These are phyloP conservation scores for Boechera retrofracta DNA, from an alignment of 345 rosid species.

Conservation along the genomic window DNA sequence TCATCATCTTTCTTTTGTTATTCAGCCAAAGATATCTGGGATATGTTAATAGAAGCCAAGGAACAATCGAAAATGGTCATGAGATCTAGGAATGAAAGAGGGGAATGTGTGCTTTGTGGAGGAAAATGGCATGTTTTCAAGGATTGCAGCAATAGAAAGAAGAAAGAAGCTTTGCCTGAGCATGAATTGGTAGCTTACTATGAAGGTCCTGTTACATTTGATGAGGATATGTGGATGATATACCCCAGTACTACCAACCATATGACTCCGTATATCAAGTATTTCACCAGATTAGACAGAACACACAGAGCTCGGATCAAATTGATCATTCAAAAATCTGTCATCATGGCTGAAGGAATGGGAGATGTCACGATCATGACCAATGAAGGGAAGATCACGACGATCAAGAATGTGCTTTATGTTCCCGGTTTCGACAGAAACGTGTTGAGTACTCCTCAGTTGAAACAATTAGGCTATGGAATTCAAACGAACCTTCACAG, in stretches of 20 bases:
- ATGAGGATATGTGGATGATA: conserved; percentile 28
- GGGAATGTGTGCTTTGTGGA: background rate
- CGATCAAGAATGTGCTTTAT: conserved; percentile 20
- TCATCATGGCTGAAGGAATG: conserved; percentile 3
- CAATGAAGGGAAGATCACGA: conserved; percentile 4
- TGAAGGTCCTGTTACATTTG: background rate
- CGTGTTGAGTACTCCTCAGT: conserved; percentile 23
- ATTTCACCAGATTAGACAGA: conserved; percentile 16
- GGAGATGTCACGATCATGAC: conserved; percentile 19
- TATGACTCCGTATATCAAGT: conserved; percentile 31
- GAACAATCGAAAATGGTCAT: background rate
- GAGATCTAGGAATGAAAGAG: background rate
- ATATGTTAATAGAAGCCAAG: background rate
- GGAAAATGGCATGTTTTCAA: background rate
- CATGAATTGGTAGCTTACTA: background rate
- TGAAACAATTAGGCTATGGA: background rate
- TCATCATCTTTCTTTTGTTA: too few species aligned
- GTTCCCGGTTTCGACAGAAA: conserved; percentile 27
- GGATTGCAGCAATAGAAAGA: background rate
- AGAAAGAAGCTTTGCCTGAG: background rate
- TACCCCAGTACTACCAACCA: background rate
- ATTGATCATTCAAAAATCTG: background rate
- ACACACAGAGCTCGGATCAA: conserved; percentile 18
- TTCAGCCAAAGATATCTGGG: background rate
- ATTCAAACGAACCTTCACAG: background rate